Evolutionary conservation across 2,329 filamentous ascomycete species (phyloP).

Genomic region (Diaporthe sp.): DNA sequence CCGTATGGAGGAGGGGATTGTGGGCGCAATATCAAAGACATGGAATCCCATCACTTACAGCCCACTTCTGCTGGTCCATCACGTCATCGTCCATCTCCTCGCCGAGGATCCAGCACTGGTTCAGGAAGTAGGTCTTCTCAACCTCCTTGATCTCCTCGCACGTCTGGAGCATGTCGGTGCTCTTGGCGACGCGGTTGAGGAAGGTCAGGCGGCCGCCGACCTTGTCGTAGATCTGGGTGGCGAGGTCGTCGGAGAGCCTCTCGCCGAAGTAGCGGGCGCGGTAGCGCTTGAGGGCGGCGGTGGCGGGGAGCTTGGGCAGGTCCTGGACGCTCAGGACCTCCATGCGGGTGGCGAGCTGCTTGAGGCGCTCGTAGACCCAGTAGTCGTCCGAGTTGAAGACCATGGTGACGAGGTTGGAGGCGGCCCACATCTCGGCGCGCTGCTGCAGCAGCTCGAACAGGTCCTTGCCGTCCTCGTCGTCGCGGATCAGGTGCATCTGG

Average conservation of each 20-base stretch:
- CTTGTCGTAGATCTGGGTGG: constrained; percentile 85
- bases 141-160: constrained; percentile 76
- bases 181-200: constrained; percentile 90
- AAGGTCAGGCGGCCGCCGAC: constrained; percentile 92
- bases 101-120: constrained; percentile 81
- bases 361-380: constrained; percentile 96
- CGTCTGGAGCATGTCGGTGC: constrained; percentile 80
- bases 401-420: constrained; percentile 88
- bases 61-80: constrained; percentile 86
- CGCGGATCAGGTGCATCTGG: constrained; percentile 88
- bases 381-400: constrained; percentile 98
- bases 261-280: constrained; percentile 83
- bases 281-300: constrained; percentile 82
- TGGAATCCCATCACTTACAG: constrained; percentile 66
- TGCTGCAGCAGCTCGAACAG: constrained; percentile 95
- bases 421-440: constrained; percentile 95
- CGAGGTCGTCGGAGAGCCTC: constrained; percentile 61
- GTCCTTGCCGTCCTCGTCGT: constrained; percentile 93
- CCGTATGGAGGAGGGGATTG: too few species aligned
- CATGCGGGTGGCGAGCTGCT: constrained; percentile 93
- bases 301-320: constrained; percentile 81
- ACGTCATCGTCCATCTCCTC: constrained; percentile 77
- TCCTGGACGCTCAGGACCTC: constrained; percentile 90
- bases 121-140: constrained; percentile 83
- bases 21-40: not conserved